Evolutionary conservation across 1,139 yeast genomes (phyloP), one percentile per base, ranked within the genome.

Genomic region (Candida sojae): DNA sequence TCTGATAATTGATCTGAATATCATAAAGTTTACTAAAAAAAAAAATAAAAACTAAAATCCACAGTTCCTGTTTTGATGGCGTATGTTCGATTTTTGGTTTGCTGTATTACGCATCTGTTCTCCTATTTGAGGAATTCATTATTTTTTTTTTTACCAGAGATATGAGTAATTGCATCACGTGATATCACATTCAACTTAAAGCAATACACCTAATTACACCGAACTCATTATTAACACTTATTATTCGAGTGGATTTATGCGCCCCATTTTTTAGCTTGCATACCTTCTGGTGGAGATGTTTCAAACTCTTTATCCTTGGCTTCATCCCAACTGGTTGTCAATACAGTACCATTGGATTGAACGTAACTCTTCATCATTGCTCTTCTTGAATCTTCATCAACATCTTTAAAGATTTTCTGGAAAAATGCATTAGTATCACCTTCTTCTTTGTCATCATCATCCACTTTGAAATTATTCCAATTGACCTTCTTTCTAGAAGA

Each of bases 301-400:
- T 87, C 90, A 48, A 86, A 88, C 33, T 68, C 76, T 54, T 82
- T 83, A 45, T 77, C 73, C 44, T 80, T 75, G 2, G 96, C 98
- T 52, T 90, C 96, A n/a, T 72, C 80, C 99, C 99, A 95, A 63
- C 89, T 88, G 6, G 99, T 95, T 44, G 96, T 89, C 53, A 95
- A 73, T 1, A 96, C 84, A 0, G 99, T 95, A 17, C 99, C 99
- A 56, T 88, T 88, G 57, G 96, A 88, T 67, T 95, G 97, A n/a
- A 83, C 76, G 60, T 82, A 93, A 46, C 97, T 89, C 69, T 95
- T 95, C 95, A 90, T 88, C 98, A 95, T 95, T 1, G 99, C 99
- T 49, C 96, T 77, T 57, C 76, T 77, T 0, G 96, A 86, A 60
- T 93, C 97, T 9, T 88, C 96, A 61, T 91, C 96, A 0, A 96